Evolutionary conservation across 2,329 filamentous ascomycete species (phyloP).

Genomic region (Fusarium compactum): DNA sequence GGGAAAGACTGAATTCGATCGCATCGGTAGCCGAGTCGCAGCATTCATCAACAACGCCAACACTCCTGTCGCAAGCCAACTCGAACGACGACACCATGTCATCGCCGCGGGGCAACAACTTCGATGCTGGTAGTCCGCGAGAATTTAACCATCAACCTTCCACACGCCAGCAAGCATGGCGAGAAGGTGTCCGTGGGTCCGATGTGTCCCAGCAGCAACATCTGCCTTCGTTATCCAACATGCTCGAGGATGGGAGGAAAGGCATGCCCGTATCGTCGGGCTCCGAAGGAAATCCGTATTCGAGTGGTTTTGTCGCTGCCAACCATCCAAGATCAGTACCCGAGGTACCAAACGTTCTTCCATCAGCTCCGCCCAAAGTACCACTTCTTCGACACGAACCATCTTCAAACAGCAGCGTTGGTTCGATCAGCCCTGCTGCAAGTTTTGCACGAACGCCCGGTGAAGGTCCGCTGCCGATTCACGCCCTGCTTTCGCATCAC

Average conservation of each 20-base stretch:
- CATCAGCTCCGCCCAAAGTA: conserved; percentile 47
- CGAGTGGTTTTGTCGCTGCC: conserved; percentile 48
- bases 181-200: conserved; percentile 38
- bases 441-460: conserved; percentile 57
- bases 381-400: conserved; percentile 61
- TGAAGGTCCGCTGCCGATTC: conserved; percentile 66
- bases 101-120: conserved; percentile 57
- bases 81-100: conserved; percentile 58
- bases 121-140: conserved; percentile 51
- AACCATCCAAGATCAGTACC: conserved; percentile 49
- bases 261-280: conserved; percentile 32
- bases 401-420: conserved; percentile 58
- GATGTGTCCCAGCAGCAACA: conserved; percentile 50
- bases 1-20: conserved; percentile 62
- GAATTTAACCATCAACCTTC: conserved; percentile 47
- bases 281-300: conserved; percentile 43
- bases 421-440: conserved; percentile 55
- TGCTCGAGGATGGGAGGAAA: conserved; percentile 56
- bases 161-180: conserved; percentile 47
- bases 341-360: conserved; percentile 43
- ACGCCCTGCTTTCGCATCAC: conserved; percentile 62
- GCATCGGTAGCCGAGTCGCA: conserved; percentile 61
- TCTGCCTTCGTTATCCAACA: conserved; percentile 62
- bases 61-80: conserved; percentile 52
- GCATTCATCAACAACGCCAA: conserved; percentile 55